Evolutionary conservation across 345 rosid genomes (phyloP).

Genomic region (Alliaria petiolata): DNA sequence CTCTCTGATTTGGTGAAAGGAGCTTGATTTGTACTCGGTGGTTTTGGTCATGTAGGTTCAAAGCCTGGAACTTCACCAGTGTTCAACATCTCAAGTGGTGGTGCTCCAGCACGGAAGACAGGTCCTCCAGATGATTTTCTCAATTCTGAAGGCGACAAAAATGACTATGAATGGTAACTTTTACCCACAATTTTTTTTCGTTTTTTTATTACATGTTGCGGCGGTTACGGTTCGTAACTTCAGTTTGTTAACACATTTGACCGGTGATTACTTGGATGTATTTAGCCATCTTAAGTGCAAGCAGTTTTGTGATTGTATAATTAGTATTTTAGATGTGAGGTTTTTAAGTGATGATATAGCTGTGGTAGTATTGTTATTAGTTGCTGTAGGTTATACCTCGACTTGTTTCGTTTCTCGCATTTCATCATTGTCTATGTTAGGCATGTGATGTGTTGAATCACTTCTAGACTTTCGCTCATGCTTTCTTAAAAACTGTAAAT

Average conservation of each 20-base stretch:
- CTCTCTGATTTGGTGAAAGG: background rate
- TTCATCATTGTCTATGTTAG: background rate
- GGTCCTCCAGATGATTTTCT: constrained; percentile 84
- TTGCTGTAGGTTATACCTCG: background rate
- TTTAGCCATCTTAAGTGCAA: background rate
- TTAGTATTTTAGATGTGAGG: background rate
- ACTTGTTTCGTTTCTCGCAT: background rate
- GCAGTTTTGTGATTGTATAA: background rate
- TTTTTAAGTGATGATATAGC: background rate
- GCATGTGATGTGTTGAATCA: constrained; percentile 1
- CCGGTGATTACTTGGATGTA: background rate
- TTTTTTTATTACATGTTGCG: background rate
- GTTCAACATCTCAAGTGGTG: constrained; percentile 62
- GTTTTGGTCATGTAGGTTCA: constrained; percentile 47
- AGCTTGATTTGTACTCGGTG: background rate
- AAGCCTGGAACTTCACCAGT: constrained; percentile 81
- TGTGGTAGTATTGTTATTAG: background rate
- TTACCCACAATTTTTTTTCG: background rate
- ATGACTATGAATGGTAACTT: constrained; percentile 91
- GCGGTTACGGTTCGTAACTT: background rate
- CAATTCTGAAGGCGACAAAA: constrained; percentile 83
- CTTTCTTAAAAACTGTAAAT: background rate
- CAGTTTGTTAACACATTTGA: background rate
- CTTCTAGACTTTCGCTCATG: background rate
- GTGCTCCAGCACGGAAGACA: constrained; percentile 50